A percentile compares a stretch with the other conserved stretches of the same genome.
Conservation (phyloP, 192 early-diverging fungal genomes). For the Coemansia asiatica region DNA sequence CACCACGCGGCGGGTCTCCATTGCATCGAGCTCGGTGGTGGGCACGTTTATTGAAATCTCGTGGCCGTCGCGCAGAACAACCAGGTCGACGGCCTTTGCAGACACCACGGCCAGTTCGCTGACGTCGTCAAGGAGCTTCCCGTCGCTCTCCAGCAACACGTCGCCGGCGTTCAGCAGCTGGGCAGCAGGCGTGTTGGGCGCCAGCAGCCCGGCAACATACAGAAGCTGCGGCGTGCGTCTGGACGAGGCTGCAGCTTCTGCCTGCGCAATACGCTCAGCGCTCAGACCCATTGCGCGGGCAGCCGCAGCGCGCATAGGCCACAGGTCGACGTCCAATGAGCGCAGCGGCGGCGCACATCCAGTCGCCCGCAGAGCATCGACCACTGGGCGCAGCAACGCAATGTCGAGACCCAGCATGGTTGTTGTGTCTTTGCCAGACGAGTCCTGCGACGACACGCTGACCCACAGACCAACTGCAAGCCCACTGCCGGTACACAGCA, state of each 20-base stretch:
- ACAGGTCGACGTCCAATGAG: constrained; percentile 65
- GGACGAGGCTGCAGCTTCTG: constrained; percentile 36
- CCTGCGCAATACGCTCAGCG: constrained; percentile 58
- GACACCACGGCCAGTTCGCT: constrained; percentile 59
- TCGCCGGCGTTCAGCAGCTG: constrained; percentile 63
- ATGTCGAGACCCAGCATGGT: constrained; percentile 59
- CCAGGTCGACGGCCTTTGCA: constrained; percentile 56
- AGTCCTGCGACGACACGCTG: constrained; percentile 71
- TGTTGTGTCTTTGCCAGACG: constrained; percentile 62
- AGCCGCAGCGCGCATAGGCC: constrained; percentile 69
- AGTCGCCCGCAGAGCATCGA: constrained; percentile 53
- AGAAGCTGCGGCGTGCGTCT: constrained; percentile 56
- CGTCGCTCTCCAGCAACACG: constrained; percentile 66
- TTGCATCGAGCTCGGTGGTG: constrained; percentile 58
- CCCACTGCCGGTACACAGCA: constrained; percentile 62
- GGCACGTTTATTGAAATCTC: constrained; percentile 67
- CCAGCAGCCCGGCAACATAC: constrained; percentile 61
- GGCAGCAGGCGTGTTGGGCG: constrained; percentile 53
- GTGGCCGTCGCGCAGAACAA: constrained; percentile 69
- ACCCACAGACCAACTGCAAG: constrained; percentile 65
- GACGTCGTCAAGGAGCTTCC: constrained; percentile 59
- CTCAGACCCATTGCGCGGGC: constrained; percentile 67
- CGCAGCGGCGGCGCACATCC: constrained; percentile 55
- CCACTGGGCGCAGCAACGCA: constrained; percentile 34
- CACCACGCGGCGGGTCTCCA: constrained; percentile 70